A percentile compares a stretch with the other conserved stretches of the same genome.
These are phyloP conservation scores for Dissoconium aciculare DNA, from an alignment of 2,329 filamentous ascomycete species.

Conservation along the genomic window DNA sequence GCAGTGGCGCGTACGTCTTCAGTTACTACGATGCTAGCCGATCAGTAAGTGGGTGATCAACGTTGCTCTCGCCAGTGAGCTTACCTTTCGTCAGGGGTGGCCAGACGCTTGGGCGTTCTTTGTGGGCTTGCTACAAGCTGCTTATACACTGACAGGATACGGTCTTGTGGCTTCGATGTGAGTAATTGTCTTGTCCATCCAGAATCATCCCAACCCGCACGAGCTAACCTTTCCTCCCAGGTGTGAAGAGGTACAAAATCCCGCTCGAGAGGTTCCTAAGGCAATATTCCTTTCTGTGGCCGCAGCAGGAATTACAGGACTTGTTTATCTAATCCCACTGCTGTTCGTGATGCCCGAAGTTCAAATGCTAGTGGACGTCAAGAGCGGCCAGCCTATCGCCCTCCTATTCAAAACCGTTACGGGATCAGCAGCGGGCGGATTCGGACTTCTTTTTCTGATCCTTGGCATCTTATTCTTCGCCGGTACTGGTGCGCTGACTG, in stretches of 20 bases:
- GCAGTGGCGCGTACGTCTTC: conserved; percentile 51
- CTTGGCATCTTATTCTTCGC: conserved; percentile 65
- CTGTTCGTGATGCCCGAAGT: conserved; percentile 63
- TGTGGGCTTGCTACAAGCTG: conserved; percentile 52
- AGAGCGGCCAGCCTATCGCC: conserved; percentile 62
- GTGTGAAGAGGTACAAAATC: conserved; percentile 51
- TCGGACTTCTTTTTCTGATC: conserved; percentile 60
- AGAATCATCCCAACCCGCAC: neutral
- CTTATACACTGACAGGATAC: conserved; percentile 49
- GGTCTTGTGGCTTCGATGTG: conserved; percentile 60
- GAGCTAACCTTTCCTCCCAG: neutral
- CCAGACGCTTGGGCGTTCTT: conserved; percentile 58
- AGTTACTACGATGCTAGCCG: conserved; percentile 50
- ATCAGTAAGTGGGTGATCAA: conserved; percentile 24
- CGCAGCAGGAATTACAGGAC: conserved; percentile 49
- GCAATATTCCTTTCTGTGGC: conserved; percentile 56
- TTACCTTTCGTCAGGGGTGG: conserved; percentile 36
- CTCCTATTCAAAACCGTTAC: conserved; percentile 62
- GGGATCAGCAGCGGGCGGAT: conserved; percentile 56
- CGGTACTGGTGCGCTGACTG: conserved; percentile 59
- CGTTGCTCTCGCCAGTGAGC: too few relatives aligned
- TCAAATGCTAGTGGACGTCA: conserved; percentile 45
- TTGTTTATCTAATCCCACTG: conserved; percentile 56
- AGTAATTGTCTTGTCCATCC: conserved; percentile 3
- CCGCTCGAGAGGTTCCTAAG: conserved; percentile 53